These are phyloP conservation scores for Turnera subulata DNA, from an alignment of 345 rosid species.

Conservation along the genomic window DNA sequence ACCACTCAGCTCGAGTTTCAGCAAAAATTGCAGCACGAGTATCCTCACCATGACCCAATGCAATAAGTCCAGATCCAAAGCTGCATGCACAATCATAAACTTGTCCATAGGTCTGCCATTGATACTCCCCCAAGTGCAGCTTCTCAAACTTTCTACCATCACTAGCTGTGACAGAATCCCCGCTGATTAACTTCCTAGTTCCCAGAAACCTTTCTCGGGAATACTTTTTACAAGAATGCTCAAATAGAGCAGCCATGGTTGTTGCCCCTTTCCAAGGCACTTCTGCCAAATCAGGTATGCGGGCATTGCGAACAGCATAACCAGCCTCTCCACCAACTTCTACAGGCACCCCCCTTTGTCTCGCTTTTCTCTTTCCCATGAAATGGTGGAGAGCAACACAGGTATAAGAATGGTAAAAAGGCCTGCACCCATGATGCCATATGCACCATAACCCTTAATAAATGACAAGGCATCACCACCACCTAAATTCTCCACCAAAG, in stretches of 20 bases:
- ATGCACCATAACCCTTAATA: slow-evolving; percentile 38
- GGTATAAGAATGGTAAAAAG: slow-evolving; percentile 52
- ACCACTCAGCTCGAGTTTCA: slow-evolving; percentile 85
- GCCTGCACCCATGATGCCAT: slow-evolving; percentile 48
- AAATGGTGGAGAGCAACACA: slow-evolving; percentile 37
- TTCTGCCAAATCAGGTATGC: slow-evolving; percentile 38
- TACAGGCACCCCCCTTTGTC: slow-evolving; percentile 66
- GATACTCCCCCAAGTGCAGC: slow-evolving; percentile 77
- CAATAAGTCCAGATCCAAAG: slow-evolving; percentile 76
- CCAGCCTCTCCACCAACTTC: slow-evolving; percentile 67
- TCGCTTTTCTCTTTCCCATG: slow-evolving; percentile 49
- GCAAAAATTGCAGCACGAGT: slow-evolving; percentile 75
- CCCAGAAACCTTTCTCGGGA: slow-evolving; percentile 48
- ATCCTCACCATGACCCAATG: slow-evolving; percentile 60
- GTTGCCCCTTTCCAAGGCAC: slow-evolving; percentile 81
- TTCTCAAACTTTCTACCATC: slow-evolving; percentile 87
- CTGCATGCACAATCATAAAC: slow-evolving; percentile 63
- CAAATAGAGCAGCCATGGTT: slow-evolving; percentile 69
- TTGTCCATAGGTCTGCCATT: slow-evolving; percentile 66
- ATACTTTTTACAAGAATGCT: slow-evolving; percentile 66
- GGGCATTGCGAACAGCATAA: slow-evolving; percentile 57
- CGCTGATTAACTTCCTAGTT: slow-evolving; percentile 59
- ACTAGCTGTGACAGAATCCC: slow-evolving; percentile 46
- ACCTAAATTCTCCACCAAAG: slow-evolving; percentile 17
- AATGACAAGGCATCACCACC: slow-evolving; percentile 25